These are phyloP conservation scores for Chaetomiaceae sp. DNA, from an alignment of 2,329 filamentous ascomycete species.

Conservation along the genomic window DNA sequence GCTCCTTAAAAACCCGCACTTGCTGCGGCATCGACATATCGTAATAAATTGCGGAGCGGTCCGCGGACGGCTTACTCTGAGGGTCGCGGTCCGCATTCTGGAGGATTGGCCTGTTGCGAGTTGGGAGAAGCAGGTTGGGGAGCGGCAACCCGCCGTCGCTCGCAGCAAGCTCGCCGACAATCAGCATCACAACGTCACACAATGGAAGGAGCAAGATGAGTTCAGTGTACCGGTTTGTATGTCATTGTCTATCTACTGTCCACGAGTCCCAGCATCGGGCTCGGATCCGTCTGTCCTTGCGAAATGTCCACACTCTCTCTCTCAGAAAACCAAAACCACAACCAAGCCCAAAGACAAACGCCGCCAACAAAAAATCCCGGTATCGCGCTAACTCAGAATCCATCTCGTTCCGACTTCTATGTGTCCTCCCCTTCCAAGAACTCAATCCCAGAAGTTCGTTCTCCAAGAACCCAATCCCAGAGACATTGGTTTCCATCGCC, in stretches of 20 bases:
- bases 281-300: not conserved
- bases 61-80: not conserved
- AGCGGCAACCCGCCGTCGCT: not conserved
- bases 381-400: not conserved
- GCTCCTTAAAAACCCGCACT: too few relatives aligned
- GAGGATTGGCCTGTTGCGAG: not conserved
- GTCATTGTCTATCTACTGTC: not conserved
- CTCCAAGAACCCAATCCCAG: slow-evolving; percentile 17
- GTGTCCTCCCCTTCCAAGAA: slow-evolving; percentile 3
- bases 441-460: slow-evolving; percentile 9
- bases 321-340: too few relatives aligned
- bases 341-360: not conserved
- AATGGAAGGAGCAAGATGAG: not conserved
- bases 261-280: too few relatives aligned
- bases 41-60: not conserved
- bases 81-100: not conserved
- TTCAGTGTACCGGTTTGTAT: not conserved
- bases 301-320: not conserved
- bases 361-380: not conserved
- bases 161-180: not conserved
- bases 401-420: not conserved
- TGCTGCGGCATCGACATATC: not conserved
- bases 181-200: not conserved
- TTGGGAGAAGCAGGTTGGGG: not conserved
- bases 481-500: slow-evolving; percentile 6